These are phyloP conservation scores for Alternaria sp. DNA, from an alignment of 2,329 filamentous ascomycete species.

Conservation along the genomic window DNA sequence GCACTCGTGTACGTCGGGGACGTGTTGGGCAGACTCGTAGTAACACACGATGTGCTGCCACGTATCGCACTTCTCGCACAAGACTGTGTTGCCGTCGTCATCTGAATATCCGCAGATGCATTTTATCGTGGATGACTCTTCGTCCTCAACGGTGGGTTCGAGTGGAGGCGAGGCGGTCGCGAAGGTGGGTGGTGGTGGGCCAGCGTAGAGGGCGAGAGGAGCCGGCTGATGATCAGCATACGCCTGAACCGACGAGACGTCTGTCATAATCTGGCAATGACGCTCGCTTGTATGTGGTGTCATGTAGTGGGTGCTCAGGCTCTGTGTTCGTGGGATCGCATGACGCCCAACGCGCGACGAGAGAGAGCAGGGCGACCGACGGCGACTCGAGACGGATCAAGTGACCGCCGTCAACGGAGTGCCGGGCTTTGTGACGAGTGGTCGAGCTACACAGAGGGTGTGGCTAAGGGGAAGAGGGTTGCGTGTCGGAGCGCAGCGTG, in stretches of 20 bases:
- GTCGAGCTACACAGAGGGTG: constrained; percentile 11
- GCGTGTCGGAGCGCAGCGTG: constrained; percentile 34
- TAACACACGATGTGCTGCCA: constrained; percentile 99
- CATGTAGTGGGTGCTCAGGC: constrained; percentile 44
- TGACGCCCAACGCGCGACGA: constrained; percentile 48
- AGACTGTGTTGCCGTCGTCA: constrained; percentile 97
- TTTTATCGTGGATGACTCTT: constrained; percentile 93
- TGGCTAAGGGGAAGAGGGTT: constrained; percentile 34
- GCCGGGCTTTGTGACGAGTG: constrained; percentile 12
- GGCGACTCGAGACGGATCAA: constrained; percentile 32
- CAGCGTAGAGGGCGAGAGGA: constrained; percentile 41
- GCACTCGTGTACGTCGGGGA: constrained; percentile 80
- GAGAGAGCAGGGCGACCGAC: constrained; percentile 32
- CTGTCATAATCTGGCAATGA: constrained; percentile 51
- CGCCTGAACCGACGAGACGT: constrained; percentile 50
- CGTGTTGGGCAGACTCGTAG: constrained; percentile 77
- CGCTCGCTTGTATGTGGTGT: constrained; percentile 27
- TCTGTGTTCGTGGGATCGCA: constrained; percentile 49
- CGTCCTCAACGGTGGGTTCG: constrained; percentile 61
- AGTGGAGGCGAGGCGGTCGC: constrained; percentile 44
- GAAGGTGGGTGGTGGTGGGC: constrained; percentile 40
- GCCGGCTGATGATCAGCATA: constrained; percentile 52
- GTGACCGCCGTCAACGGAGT: constrained; percentile 27
- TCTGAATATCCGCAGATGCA: constrained; percentile 94
- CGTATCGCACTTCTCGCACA: constrained; percentile 93